A percentile compares a stretch with the other conserved stretches of the same genome.
Evolutionary conservation across 768 basidiomycete species (phyloP).

Genomic region (Tricholoma matsutake): DNA sequence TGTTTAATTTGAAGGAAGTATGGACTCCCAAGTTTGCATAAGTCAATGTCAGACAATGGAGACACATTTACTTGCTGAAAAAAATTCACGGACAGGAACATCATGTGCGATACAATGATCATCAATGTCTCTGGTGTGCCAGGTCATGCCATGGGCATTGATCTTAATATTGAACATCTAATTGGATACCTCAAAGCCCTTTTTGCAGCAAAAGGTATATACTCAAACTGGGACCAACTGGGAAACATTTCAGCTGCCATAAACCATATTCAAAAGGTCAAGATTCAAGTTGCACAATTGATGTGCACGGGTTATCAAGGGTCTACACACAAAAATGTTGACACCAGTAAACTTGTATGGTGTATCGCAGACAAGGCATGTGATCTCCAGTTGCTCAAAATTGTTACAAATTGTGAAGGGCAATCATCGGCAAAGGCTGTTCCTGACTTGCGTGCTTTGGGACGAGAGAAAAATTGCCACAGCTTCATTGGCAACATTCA

Average conservation of each 20-base stretch:
- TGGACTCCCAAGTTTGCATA: constrained; percentile 24
- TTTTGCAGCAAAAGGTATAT: constrained; percentile 29
- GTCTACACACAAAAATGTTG: constrained; percentile 19
- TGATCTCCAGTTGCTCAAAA: background rate
- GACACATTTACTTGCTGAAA: background rate
- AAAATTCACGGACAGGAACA: constrained; percentile 22
- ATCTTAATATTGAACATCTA: too few species aligned
- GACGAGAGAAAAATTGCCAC: background rate
- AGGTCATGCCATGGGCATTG: constrained; percentile 29
- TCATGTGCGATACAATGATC: constrained; percentile 35
- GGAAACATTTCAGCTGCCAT: constrained; percentile 30
- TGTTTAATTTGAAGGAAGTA: constrained; percentile 23
- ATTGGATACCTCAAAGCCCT: constrained; percentile 24
- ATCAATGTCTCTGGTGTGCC: constrained; percentile 29
- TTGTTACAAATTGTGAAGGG: background rate
- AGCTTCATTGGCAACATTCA: background rate
- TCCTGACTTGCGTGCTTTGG: background rate
- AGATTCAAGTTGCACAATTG: constrained; percentile 23
- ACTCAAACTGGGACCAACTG: constrained; percentile 28
- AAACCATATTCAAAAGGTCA: constrained; percentile 24
- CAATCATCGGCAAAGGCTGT: background rate
- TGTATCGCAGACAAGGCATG: constrained; percentile 18
- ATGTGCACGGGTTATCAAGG: constrained; percentile 4
- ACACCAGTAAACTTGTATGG: constrained; percentile 18
- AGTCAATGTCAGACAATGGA: background rate